These are phyloP conservation scores for Dipteronia sinensis DNA, from an alignment of 345 rosid genomes.

Conservation along the genomic window DNA sequence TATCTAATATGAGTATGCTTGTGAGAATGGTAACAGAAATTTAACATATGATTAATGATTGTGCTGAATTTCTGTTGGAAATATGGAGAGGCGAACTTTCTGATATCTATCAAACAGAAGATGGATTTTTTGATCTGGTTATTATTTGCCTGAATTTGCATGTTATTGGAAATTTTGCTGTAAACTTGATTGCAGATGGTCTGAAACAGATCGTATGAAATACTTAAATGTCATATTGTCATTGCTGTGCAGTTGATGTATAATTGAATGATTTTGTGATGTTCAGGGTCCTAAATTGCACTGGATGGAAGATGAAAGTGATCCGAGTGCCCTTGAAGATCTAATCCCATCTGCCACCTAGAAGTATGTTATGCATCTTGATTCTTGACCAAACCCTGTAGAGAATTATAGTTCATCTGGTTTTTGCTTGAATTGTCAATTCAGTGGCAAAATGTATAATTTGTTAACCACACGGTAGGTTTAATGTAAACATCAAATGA, in stretches of 20 bases:
- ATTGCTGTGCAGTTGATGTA: constrained; percentile 1
- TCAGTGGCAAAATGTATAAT: neutral
- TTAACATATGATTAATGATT: neutral
- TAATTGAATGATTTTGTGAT: constrained; percentile 24
- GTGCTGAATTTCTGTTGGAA: neutral
- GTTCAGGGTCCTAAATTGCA: constrained; percentile 76
- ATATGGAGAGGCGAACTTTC: neutral
- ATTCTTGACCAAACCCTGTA: constrained; percentile 2
- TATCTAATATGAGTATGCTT: neutral
- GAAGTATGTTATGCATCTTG: neutral
- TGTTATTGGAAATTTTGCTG: neutral
- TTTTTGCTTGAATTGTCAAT: constrained; percentile 5
- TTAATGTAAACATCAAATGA: neutral
- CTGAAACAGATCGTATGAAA: neutral
- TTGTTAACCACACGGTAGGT: neutral
- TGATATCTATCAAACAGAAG: neutral
- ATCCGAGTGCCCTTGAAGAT: constrained; percentile 28
- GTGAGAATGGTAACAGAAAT: neutral
- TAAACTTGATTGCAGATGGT: neutral
- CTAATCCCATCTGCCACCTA: constrained; percentile 49
- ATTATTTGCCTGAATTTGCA: neutral
- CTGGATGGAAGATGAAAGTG: constrained; percentile 81
- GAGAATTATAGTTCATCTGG: constrained; percentile 9
- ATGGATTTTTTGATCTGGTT: neutral
- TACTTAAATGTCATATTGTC: neutral